These are phyloP conservation scores for Penicillium canariense DNA, from an alignment of 495 filamentous ascomycete species.

Conservation along the genomic window DNA sequence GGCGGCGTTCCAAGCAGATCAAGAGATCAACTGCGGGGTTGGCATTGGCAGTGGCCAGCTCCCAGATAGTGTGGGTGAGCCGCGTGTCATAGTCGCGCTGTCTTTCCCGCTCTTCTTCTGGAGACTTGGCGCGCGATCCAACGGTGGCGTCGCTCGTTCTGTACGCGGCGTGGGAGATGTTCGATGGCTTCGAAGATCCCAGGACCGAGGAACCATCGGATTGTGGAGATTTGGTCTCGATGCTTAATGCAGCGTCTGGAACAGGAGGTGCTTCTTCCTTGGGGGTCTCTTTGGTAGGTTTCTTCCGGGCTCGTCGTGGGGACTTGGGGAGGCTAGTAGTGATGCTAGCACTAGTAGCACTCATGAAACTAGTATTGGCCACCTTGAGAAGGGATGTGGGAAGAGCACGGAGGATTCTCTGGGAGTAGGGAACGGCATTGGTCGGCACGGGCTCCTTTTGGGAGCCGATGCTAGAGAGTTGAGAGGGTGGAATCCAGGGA, in stretches of 20 bases:
- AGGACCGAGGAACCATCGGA: conserved; percentile 31
- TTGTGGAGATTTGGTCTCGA: conserved; percentile 35
- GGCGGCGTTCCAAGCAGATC: conserved; percentile 86
- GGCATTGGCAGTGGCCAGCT: conserved; percentile 84
- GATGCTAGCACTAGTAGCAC: conserved; percentile 83
- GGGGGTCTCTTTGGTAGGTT: conserved; percentile 44
- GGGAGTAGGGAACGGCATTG: conserved; percentile 85
- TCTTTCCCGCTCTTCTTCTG: conserved; percentile 56
- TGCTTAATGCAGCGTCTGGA: conserved; percentile 39
- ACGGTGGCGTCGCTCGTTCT: conserved; percentile 24
- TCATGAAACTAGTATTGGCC: conserved; percentile 93
- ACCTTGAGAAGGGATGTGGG: conserved; percentile 90
- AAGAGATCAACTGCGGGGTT: conserved; percentile 93
- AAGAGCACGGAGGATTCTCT: conserved; percentile 84
- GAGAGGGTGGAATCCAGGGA: conserved; percentile 98
- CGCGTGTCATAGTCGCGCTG: conserved; percentile 79
- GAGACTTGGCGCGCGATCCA: conserved; percentile 24
- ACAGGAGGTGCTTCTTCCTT: conserved; percentile 19
- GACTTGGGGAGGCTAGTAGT: conserved; percentile 79
- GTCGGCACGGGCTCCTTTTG: conserved; percentile 70
- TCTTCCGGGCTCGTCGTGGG: conserved; percentile 61
- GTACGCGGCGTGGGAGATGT: conserved; percentile 17
- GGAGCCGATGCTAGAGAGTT: conserved; percentile 81
- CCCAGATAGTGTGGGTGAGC: conserved; percentile 91
- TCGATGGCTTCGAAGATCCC: conserved; percentile 18